These are phyloP conservation scores for Scutellaria galericulata DNA, from an alignment of 257 asterid genomes.

Conservation along the genomic window DNA sequence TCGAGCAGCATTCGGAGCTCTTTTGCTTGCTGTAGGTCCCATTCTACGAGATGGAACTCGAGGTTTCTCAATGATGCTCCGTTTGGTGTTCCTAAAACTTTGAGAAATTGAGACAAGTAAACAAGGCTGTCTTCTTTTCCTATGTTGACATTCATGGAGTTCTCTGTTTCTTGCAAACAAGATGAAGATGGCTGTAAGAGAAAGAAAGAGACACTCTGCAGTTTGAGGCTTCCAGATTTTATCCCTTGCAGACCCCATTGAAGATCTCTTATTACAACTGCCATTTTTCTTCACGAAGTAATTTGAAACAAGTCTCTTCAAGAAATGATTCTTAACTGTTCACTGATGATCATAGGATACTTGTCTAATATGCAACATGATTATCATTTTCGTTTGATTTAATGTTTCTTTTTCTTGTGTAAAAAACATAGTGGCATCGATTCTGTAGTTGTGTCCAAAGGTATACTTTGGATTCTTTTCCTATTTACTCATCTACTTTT, in stretches of 20 bases:
- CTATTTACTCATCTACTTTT: neutral
- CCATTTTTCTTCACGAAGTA: conserved; percentile 47
- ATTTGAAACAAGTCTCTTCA: neutral
- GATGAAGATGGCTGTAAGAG: conserved; percentile 55
- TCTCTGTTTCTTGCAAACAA: conserved; percentile 63
- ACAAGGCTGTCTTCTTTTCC: conserved; percentile 32
- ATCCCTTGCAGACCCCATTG: conserved; percentile 57
- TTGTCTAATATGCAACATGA: too few species aligned
- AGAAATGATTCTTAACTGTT: neutral
- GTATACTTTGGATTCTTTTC: conserved; percentile 16
- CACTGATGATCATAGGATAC: too few species aligned
- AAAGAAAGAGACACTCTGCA: conserved; percentile 61
- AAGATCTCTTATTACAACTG: conserved; percentile 42
- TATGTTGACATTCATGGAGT: conserved; percentile 57
- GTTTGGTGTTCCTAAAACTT: conserved; percentile 37
- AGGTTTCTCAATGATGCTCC: conserved; percentile 46
- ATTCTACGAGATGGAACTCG: conserved; percentile 68
- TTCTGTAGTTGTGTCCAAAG: conserved; percentile 27
- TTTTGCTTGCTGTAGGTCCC: conserved; percentile 57
- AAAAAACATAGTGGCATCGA: conserved; percentile 7
- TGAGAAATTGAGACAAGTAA: conserved; percentile 57
- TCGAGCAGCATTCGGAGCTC: conserved; percentile 47
- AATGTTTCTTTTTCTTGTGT: neutral
- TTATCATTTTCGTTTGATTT: neutral
- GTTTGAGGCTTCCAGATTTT: conserved; percentile 45